A percentile compares a stretch with the other conserved stretches of the same genome.
phyloP scores from a whole-genome alignment of 2,329 filamentous ascomycete genomes.

The Chrysosporium keratinophilum region DNA sequence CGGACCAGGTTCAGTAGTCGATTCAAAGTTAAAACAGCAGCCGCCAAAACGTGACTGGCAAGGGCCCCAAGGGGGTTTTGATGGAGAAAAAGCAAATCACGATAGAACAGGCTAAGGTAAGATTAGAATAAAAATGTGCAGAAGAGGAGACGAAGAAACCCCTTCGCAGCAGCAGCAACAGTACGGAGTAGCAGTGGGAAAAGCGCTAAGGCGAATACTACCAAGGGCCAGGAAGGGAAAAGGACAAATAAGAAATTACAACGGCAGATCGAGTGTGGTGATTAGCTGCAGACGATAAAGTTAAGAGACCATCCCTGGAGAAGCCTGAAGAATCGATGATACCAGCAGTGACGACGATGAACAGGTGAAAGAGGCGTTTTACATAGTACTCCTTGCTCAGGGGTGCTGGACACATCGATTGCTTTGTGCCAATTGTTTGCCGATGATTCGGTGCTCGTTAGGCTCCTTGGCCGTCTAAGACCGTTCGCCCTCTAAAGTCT shows the following conservation, averaged over 20 bases:
- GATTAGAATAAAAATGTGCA: conserved; percentile 7
- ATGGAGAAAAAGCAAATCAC: too few relatives aligned
- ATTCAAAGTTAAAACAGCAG: conserved; percentile 10
- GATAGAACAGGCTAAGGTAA: too few relatives aligned
- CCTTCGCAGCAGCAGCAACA: not conserved
- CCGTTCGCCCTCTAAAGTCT: too few relatives aligned
- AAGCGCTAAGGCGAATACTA: conserved; percentile 1
- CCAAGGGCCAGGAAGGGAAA: conserved; percentile 7
- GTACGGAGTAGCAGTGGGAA: not conserved
- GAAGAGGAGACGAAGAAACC: not conserved
- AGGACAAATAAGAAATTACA: conserved; percentile 7
- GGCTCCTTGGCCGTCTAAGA: too few relatives aligned
- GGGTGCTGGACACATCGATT: not conserved
- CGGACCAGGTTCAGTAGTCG: conserved; percentile 7
- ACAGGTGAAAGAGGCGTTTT: not conserved
- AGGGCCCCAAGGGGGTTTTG: not conserved
- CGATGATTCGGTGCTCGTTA: too few relatives aligned
- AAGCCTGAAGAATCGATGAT: conserved; percentile 8
- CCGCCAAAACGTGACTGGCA: conserved; percentile 11
- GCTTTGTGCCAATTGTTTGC: not conserved
- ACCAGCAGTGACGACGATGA: not conserved
- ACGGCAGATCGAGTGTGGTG: conserved; percentile 5
- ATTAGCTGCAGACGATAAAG: conserved; percentile 11
- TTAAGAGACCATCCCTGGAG: conserved; percentile 15
- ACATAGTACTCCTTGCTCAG: not conserved